Evolutionary conservation across 345 rosid species (phyloP).

Genomic region (Populus tremula): DNA sequence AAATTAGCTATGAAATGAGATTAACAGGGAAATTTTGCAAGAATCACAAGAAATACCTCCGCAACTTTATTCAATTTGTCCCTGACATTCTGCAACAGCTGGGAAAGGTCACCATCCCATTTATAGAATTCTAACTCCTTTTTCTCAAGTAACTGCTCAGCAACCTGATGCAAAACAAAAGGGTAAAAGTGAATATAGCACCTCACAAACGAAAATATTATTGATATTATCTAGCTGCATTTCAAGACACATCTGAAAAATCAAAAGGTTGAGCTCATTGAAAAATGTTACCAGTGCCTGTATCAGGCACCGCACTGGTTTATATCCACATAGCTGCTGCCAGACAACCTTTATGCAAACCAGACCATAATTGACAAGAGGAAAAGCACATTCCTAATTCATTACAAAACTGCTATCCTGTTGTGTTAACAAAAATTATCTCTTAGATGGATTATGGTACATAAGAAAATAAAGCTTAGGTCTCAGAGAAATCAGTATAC

Average conservation of each 20-base stretch:
- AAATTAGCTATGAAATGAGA: not conserved
- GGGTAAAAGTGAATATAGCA: not conserved
- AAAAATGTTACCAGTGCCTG: not conserved
- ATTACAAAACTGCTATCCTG: not conserved
- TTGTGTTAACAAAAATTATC: not conserved
- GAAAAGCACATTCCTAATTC: not conserved
- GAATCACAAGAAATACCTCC: conserved; percentile 35
- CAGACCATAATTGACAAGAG: not conserved
- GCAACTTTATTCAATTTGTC: conserved; percentile 76
- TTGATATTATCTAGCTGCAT: not conserved
- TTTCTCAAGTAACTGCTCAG: conserved; percentile 57
- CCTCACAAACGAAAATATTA: not conserved
- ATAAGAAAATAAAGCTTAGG: not conserved
- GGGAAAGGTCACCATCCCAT: conserved; percentile 83
- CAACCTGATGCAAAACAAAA: conserved; percentile 45
- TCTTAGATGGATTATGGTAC: not conserved
- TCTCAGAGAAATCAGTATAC: not conserved
- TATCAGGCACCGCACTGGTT: not conserved
- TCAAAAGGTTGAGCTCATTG: not conserved
- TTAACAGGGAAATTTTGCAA: not conserved
- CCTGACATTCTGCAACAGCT: conserved; percentile 72
- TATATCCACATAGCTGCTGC: not conserved
- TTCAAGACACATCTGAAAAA: not conserved
- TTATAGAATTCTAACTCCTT: conserved; percentile 78
- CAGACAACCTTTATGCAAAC: not conserved